Percentiles rank a stretch among this genome's conserved stretches.
Evolutionary conservation across 2,329 filamentous ascomycete species (phyloP).

Genomic region (Colletotrichum lentis): DNA sequence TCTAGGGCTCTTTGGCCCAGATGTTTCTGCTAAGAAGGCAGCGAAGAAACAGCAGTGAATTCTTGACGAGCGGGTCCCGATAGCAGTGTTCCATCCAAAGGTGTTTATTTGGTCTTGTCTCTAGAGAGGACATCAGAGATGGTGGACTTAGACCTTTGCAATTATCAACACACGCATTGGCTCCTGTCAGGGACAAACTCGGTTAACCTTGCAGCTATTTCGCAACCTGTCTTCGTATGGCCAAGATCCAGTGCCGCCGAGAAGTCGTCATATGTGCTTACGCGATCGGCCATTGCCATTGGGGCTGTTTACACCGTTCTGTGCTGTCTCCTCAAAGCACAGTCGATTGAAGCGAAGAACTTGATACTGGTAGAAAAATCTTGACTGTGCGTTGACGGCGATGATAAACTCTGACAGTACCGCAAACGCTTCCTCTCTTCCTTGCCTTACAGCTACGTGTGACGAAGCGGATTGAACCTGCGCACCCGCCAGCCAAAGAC

Average conservation of each 20-base stretch:
- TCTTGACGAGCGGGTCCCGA: background rate
- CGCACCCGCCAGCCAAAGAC: background rate
- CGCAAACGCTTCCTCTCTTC: too few species aligned
- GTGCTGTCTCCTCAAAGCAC: background rate
- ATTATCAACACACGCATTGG: background rate
- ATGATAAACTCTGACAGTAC: background rate
- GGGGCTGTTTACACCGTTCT: background rate
- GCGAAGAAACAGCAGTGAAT: conserved; percentile 23
- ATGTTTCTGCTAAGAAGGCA: conserved; percentile 35
- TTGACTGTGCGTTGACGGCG: background rate
- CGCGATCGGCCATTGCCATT: background rate
- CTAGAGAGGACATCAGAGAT: background rate
- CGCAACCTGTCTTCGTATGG: background rate
- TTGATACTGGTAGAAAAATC: background rate
- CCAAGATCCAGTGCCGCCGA: too few species aligned
- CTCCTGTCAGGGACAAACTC: too few species aligned
- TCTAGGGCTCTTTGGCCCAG: conserved; percentile 46
- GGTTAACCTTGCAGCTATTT: background rate
- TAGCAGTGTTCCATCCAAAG: background rate
- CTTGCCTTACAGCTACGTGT: too few species aligned
- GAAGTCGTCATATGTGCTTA: background rate
- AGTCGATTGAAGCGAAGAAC: background rate
- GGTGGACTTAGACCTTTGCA: background rate
- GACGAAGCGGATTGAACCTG: too few species aligned
- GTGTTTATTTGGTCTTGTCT: background rate